These are phyloP conservation scores for Leucocoprinus leucothites DNA, from an alignment of 768 basidiomycete species.

Conservation along the genomic window DNA sequence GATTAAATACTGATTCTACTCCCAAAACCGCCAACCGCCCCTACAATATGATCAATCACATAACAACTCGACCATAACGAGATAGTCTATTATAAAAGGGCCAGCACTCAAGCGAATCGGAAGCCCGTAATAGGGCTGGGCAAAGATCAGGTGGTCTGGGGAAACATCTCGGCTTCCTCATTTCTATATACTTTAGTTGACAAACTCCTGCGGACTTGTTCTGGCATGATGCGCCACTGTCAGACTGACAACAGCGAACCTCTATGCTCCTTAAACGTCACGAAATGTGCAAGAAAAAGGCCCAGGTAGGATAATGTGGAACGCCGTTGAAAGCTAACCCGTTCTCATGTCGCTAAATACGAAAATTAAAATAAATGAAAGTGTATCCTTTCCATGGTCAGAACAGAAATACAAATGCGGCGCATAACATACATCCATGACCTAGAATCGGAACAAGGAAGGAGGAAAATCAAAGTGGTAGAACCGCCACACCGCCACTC, in stretches of 20 bases:
- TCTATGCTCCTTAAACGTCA: too few relatives aligned
- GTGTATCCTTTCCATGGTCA: too few relatives aligned
- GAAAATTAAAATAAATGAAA: background rate
- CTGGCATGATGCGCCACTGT: too few relatives aligned
- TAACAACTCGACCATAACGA: background rate
- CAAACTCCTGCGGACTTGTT: too few relatives aligned
- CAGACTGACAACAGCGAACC: too few relatives aligned
- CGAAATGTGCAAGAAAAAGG: too few relatives aligned
- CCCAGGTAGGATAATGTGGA: too few relatives aligned
- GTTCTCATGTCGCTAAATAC: too few relatives aligned
- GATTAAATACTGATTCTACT: constrained; percentile 2
- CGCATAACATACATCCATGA: too few relatives aligned
- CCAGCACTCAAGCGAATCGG: background rate
- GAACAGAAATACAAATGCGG: too few relatives aligned
- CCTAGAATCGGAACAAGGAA: background rate
- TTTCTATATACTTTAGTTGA: background rate
- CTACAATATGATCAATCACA: background rate
- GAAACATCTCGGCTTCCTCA: background rate
- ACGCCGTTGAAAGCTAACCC: too few relatives aligned
- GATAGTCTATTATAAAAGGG: background rate
- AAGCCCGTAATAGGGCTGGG: background rate
- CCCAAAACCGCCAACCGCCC: background rate
- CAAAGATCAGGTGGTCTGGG: background rate
- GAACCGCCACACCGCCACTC: background rate
- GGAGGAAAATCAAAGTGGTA: background rate